phyloP scores from a whole-genome alignment of 106 monocot species.

The Iris macrosiphon region DNA sequence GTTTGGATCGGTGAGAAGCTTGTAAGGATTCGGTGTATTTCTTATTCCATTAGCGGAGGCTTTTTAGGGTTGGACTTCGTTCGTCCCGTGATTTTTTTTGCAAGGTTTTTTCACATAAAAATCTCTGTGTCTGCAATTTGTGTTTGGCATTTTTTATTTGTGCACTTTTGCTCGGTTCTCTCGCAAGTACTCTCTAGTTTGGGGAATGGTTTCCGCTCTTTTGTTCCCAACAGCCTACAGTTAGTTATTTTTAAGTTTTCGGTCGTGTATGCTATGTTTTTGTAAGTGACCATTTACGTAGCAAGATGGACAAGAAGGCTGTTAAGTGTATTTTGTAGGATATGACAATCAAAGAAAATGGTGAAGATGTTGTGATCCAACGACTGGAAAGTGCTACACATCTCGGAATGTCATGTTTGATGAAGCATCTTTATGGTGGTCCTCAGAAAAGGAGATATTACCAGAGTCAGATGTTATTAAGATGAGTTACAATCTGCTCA shows the following conservation, averaged over 20 bases:
- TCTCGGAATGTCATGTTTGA: constrained; percentile 26
- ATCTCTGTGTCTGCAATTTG: too few species aligned
- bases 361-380: constrained; percentile 21
- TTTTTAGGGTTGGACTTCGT: too few species aligned
- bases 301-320: constrained; percentile 17
- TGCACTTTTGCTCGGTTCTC: too few species aligned
- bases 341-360: constrained; percentile 19
- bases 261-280: constrained; percentile 13
- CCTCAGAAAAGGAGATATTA: background rate
- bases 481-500: background rate
- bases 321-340: constrained; percentile 13
- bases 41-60: too few species aligned
- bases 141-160: too few species aligned
- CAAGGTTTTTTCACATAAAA: too few species aligned
- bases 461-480: background rate
- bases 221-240: too few species aligned
- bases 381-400: constrained; percentile 3
- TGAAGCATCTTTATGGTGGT: constrained; percentile 20
- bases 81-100: too few species aligned
- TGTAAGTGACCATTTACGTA: constrained; percentile 9
- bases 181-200: too few species aligned
- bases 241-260: constrained; percentile 12
- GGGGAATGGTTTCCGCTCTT: too few species aligned
- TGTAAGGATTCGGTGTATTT: too few species aligned
- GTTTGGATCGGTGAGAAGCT: too few species aligned